Base-by-base conservation (phyloP, 441 rosid genomes). In the Gossypium davidsonii region DNA sequence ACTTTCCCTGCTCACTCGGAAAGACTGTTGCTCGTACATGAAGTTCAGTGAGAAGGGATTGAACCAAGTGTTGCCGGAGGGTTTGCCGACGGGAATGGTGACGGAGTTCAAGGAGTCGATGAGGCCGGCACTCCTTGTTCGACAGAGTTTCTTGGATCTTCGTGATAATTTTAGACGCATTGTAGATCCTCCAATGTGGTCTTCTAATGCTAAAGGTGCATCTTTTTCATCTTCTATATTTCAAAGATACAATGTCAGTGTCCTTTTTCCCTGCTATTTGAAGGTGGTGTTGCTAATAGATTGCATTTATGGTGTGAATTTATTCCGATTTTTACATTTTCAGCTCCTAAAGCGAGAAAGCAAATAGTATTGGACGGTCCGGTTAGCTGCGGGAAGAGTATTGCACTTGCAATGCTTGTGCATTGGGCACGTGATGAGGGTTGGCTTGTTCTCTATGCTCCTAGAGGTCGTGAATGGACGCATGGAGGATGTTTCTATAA, bases 341-440 rank as follows among this genome's bases (percentile, higher is more conserved):
- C 78, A 92, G 99, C 85, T 72, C 79, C 84, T 18, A 89, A 90
- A 78, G 77, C 74, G 79, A 84, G 87, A 80, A 92, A 91, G 71
- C 98, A 91, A 77, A 81, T 94, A 73, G 92, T 94, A 14, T 81
- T 94, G 90, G 99, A 94, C 81, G 99, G 99, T 71, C 98, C 92
- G 62, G 88, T 83, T 75, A 85, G 91, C 76, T 82, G 97, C 79
- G 99, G 99, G 74, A 92, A 92, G 92, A 92, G 97, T 79, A 91
- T 88, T 79, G 83, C 85, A 6, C 85, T 92, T 76, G 90, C 99
- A 44, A 92, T 92, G 99, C 95, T 91, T 80, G 99, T 95, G 73
- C 91, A 89, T 26, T 95, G 98, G 98, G 99, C 99, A 78, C 94
- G 97, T 58, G 90, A 93, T 6, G 94, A 95, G 79, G 99, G 98